Evolutionary conservation across 306 rosid species (phyloP), one percentile per base, ranked within the genome.

Genomic region (Erythrophleum fordii): DNA sequence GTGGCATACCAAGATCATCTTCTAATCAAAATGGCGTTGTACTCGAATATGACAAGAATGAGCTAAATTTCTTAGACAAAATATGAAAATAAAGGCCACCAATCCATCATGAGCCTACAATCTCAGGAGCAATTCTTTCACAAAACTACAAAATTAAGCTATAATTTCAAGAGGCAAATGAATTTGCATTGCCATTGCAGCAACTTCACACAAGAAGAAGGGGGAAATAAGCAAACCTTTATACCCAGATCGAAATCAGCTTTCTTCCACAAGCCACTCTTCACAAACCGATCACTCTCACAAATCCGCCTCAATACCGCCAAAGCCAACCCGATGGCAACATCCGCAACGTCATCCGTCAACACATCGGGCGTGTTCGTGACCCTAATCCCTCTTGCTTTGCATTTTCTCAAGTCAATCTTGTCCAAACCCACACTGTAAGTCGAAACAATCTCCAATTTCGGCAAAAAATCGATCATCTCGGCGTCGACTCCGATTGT

Each of bases 311-410:
- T 53, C 55, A 81, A 52, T 0, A 91, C 91, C 5, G 90, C 78
- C 81, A 92, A 41, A 7, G 87, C 85, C 5, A 91, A 76, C 14
- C 88, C 95, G 37, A 92, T 73, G 17, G 95, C 93, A 1, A 49
- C 29, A 11, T 92, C 97, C n/a, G 97, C 97, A 20, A 91, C 97
- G 28, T 88, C 92, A n/a, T 89, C 91, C 1, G 95, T 86, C 76
- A 92, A 74, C 6, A 91, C 97, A 18, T 88, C 87, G 4, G 97
- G 97, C 0, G 95, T 92, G 77, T 92, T 92, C 2, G 88, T 81
- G 12, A 92, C 93, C n/a, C 83, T 76, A 12, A 92, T 88, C 14
- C 89, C 86, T 72, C 67, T 86, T 23, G 83, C 82, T 62, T 25
- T 55, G 68, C 95, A 90, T 52, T 79, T 83, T 0, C 13, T n/a